Evolutionary conservation across 352 stramenopile species (phyloP), one percentile per base, ranked within the genome.

Genomic region (Phytopythium ostracodes): DNA sequence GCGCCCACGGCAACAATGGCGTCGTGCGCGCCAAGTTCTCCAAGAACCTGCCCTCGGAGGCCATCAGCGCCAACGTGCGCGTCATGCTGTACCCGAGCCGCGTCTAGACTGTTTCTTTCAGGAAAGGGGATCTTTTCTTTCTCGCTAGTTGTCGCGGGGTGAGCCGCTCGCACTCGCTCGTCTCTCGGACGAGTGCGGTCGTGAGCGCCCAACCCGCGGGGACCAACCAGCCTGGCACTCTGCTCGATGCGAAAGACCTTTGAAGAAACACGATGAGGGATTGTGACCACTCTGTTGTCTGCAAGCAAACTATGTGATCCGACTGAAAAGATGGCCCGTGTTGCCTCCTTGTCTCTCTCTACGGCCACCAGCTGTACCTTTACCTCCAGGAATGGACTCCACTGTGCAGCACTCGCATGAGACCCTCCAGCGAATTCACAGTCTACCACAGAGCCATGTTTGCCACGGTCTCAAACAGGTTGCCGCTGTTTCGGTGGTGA

Each of bases 61-160:
- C 96, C 68, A 99, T 99, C 73, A 98, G 97, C 76, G 91, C 89
- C 73, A 94, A 87, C 63, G 96, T 99, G 58, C 91, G 97, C 75
- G 94, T 99, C 73, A 99, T 99, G 97, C 94, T 99, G 62, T 99
- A 99, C 88, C 98, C 98, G 64, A 98, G 89, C 75, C 91, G 89
- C 76, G 96, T 99, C 68, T 99, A 99, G 47, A 73, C 60, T 59
- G 40, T 59, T 61, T 56, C 50, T 52, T 43, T 61, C 51, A 65
- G 59, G 25, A 43, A 29, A 40, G 61, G 44, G 65, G 27, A 54
- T 14, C 47, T 33, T 22, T 33, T 35, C n/a, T 27, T 9, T 52
- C 4, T 52, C 15, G 46, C 46, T 33, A 12, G 24, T 33, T 17
- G 11, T 11, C 22, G 44, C 44, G n/a, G n/a, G n/a, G 44, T 24